Conservation (phyloP, 1,284 basidiomycete genomes). For the Microbotryum scabiosae region DNA sequence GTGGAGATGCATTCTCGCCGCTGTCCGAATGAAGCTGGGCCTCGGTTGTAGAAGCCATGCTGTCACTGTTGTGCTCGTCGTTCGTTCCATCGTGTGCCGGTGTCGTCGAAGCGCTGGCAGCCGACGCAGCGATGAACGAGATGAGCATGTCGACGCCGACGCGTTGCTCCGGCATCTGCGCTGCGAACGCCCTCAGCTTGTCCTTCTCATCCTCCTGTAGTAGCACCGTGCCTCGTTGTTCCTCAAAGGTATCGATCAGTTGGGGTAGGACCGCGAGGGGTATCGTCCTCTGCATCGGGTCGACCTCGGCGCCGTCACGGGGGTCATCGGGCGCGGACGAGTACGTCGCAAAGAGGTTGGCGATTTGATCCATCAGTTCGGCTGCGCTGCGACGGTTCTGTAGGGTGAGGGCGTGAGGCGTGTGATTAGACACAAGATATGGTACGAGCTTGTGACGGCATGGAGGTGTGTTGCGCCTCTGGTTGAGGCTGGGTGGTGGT, state of each 20-base stretch:
- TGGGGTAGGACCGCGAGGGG: constrained; percentile 11
- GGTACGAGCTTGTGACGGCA: no score
- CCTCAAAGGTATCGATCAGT: constrained; percentile 19
- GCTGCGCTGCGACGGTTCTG: neutral
- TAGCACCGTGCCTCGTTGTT: constrained; percentile 15
- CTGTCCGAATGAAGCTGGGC: no score
- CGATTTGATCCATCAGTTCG: constrained; percentile 21
- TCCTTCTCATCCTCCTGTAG: constrained; percentile 5
- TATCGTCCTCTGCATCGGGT: neutral
- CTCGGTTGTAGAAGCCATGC: no score
- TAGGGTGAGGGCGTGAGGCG: no score
- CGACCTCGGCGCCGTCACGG: constrained; percentile 3
- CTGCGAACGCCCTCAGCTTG: constrained; percentile 1
- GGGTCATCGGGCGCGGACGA: constrained; percentile 3
- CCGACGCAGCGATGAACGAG: neutral
- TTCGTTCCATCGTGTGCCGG: no score
- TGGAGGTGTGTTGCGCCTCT: no score
- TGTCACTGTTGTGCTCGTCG: no score
- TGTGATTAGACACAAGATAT: no score
- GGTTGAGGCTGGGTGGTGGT: no score
- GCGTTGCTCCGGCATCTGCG: constrained; percentile 3
- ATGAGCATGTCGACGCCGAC: constrained; percentile 23
- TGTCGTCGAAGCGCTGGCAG: no score
- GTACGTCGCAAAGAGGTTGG: constrained; percentile 21
- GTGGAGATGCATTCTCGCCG: no score